Evolutionary conservation across 257 asterid genomes (phyloP).

Genomic region (Gynochthodes officinalis): DNA sequence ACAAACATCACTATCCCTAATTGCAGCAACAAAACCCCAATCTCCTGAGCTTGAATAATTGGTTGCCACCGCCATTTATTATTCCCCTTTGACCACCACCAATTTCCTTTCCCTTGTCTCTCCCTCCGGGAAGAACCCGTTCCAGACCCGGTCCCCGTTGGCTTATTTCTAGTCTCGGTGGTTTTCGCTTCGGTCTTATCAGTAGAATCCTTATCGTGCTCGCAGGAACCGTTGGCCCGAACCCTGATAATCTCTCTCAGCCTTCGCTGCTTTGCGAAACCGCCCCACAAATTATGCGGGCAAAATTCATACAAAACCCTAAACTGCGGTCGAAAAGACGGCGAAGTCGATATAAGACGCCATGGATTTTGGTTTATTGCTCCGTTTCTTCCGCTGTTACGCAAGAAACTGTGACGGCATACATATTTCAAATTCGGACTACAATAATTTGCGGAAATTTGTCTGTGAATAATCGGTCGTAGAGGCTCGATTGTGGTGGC

Average conservation of each 20-base stretch:
- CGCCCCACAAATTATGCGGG: conserved; percentile 23
- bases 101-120: conserved; percentile 70
- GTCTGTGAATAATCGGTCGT: conserved; percentile 47
- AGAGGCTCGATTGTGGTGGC: conserved; percentile 42
- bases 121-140: conserved; percentile 59
- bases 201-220: conserved; percentile 74
- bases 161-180: conserved; percentile 46
- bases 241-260: conserved; percentile 25
- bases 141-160: conserved; percentile 29
- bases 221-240: conserved; percentile 62
- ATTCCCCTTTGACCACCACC: conserved; percentile 51
- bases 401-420: conserved; percentile 26
- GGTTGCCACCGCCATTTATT: conserved; percentile 89
- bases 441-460: conserved; percentile 39
- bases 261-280: conserved; percentile 15
- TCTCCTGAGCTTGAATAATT: conserved; percentile 79
- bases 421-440: conserved; percentile 31
- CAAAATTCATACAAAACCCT: conserved; percentile 33
- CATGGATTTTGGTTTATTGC: conserved; percentile 31
- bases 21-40: conserved; percentile 80
- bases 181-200: conserved; percentile 49
- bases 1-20: conserved; percentile 88
- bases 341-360: conserved; percentile 21
- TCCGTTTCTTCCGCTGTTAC: conserved; percentile 40
- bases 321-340: conserved; percentile 40